Evolutionary conservation across 768 basidiomycete genomes (phyloP).

Genomic region (Sporobolomyces roseus): DNA sequence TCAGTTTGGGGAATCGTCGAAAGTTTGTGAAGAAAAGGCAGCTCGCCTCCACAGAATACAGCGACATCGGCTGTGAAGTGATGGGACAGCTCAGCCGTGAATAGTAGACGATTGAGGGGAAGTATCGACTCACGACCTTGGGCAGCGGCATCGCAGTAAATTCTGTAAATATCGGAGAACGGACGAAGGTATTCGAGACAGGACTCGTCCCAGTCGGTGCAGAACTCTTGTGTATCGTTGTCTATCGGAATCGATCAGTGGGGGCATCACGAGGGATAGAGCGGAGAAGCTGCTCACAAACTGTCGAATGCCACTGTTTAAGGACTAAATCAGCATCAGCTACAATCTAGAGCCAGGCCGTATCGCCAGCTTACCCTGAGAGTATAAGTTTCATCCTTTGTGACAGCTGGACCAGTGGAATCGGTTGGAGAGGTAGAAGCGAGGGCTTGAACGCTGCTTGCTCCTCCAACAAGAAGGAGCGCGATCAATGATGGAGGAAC

Average conservation of each 20-base stretch:
- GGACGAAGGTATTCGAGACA: conserved; percentile 24
- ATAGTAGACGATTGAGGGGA: background rate
- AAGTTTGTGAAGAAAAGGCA: background rate
- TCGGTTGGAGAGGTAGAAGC: background rate
- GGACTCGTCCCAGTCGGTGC: conserved; percentile 2
- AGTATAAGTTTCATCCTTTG: background rate
- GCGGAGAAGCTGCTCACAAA: background rate
- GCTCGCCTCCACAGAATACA: conserved; percentile 8
- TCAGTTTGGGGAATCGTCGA: background rate
- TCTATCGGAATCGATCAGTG: conserved; percentile 2
- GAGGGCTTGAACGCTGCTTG: background rate
- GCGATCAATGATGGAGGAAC: too few relatives aligned
- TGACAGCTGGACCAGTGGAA: background rate
- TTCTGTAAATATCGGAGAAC: conserved; percentile 16
- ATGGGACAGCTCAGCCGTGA: too few relatives aligned
- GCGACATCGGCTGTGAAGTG: background rate
- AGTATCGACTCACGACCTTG: background rate
- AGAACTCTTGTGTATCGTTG: conserved; percentile 7
- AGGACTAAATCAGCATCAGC: background rate
- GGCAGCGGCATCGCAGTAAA: conserved; percentile 18
- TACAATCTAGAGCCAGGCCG: background rate
- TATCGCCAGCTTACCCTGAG: background rate
- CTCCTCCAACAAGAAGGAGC: background rate
- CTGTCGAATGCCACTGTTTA: background rate
- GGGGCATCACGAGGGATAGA: background rate